phyloP scores from a whole-genome alignment of 768 basidiomycete species.

The Russula lepida region DNA sequence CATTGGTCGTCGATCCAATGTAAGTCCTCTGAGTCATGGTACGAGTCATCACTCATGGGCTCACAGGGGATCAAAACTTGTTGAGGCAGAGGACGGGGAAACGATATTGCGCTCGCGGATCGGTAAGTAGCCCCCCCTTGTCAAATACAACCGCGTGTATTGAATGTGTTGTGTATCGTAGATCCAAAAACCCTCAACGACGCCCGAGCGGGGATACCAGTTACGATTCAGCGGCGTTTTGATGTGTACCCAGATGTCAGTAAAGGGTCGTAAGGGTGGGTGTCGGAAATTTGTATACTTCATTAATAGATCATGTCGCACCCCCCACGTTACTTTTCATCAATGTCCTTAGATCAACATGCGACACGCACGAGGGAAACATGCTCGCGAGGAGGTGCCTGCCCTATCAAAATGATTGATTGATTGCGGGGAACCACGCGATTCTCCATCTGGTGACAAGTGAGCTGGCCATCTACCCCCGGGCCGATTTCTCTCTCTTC shows the following conservation, averaged over 20 bases:
- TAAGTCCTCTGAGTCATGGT: conserved; percentile 32
- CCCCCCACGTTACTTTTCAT: neutral
- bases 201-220: conserved; percentile 78
- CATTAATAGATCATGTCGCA: neutral
- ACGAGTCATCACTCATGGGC: neutral
- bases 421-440: neutral
- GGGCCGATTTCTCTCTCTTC: neutral
- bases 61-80: conserved; percentile 63
- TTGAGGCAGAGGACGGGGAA: conserved; percentile 68
- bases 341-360: neutral
- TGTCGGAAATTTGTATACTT: neutral
- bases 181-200: conserved; percentile 55
- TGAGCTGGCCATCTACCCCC: no score
- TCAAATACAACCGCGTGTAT: neutral
- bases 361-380: neutral
- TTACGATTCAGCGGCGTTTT: conserved; percentile 85
- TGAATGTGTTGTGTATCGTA: conserved; percentile 28
- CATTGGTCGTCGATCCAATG: conserved; percentile 86
- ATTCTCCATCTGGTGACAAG: neutral
- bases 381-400: neutral
- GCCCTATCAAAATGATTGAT: neutral
- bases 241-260: conserved; percentile 84
- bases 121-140: conserved; percentile 42
- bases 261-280: conserved; percentile 20
- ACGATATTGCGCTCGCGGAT: conserved; percentile 74